These are phyloP conservation scores for Cenococcum geophilum DNA, from an alignment of 495 filamentous ascomycete species.

Conservation along the genomic window DNA sequence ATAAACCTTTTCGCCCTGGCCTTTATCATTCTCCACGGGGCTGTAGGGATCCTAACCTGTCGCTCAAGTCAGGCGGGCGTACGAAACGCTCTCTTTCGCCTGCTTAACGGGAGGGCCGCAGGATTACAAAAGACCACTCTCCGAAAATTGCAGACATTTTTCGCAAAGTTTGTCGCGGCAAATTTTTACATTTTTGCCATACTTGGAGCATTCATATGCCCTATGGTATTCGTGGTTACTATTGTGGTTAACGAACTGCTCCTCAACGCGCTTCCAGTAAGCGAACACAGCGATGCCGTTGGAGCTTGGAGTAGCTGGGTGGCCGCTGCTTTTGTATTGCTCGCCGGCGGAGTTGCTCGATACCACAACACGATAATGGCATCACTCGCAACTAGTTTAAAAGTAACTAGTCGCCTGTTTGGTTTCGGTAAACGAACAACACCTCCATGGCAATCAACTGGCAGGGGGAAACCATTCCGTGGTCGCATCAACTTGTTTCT, in stretches of 20 bases:
- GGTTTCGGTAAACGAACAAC: no score
- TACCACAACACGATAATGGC: neutral
- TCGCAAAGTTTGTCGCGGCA: neutral
- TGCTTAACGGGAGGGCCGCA: neutral
- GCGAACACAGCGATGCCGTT: conserved; percentile 10
- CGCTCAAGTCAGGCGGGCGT: neutral
- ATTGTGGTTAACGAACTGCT: conserved; percentile 3
- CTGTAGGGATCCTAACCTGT: neutral
- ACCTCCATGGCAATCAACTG: no score
- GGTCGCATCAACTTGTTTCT: no score
- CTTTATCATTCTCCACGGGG: conserved; percentile 1
- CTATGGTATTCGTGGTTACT: neutral
- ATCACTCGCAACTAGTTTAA: no score
- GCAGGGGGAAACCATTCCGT: no score
- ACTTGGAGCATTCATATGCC: neutral
- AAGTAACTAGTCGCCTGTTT: no score
- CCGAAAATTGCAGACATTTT: neutral
- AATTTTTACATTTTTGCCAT: neutral
- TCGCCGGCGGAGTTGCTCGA: neutral
- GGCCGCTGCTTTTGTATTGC: neutral
- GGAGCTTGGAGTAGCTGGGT: conserved; percentile 9
- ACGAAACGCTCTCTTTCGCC: conserved; percentile 3
- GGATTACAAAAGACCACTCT: neutral
- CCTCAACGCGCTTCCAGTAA: neutral
- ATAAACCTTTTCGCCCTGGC: neutral